These are phyloP conservation scores for Colletotrichum lentis DNA, from an alignment of 2,329 filamentous ascomycete species.

Conservation along the genomic window DNA sequence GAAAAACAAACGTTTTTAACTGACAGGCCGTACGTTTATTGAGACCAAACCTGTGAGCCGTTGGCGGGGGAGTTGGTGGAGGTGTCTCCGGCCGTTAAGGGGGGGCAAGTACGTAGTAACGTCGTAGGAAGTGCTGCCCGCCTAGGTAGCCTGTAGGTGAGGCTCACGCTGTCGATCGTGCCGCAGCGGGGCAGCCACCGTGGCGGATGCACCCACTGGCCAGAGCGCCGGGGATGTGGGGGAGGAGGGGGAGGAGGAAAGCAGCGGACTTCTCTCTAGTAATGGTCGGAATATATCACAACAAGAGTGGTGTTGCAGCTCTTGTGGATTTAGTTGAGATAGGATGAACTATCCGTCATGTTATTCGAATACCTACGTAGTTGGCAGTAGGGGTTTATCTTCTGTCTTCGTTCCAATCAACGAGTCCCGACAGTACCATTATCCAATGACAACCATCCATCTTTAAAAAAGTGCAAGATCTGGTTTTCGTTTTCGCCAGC, in stretches of 20 bases:
- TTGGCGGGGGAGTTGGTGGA: conserved; percentile 9
- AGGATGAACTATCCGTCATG: neutral
- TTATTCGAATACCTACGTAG: neutral
- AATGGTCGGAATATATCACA: neutral
- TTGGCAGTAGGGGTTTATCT: neutral
- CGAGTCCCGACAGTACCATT: neutral
- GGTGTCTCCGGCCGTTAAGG: conserved; percentile 12
- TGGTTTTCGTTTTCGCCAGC: neutral
- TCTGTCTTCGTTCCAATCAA: neutral
- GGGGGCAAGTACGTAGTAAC: too few species aligned
- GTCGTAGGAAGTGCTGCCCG: too few species aligned
- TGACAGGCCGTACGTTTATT: neutral
- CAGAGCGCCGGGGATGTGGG: conserved; percentile 8
- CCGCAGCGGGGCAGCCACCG: conserved; percentile 18
- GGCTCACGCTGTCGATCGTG: conserved; percentile 1
- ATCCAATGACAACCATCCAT: neutral
- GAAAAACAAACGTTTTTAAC: neutral
- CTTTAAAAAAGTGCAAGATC: neutral
- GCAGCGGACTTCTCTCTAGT: conserved; percentile 16
- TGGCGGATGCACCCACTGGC: conserved; percentile 9
- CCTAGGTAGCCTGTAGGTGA: too few species aligned
- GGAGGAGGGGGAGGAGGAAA: neutral
- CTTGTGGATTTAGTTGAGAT: neutral
- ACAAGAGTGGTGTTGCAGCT: neutral
- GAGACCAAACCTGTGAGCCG: conserved; percentile 14